Evolutionary conservation across 2,329 filamentous ascomycete species (phyloP).

Genomic region (Cyclaneusma minus): DNA sequence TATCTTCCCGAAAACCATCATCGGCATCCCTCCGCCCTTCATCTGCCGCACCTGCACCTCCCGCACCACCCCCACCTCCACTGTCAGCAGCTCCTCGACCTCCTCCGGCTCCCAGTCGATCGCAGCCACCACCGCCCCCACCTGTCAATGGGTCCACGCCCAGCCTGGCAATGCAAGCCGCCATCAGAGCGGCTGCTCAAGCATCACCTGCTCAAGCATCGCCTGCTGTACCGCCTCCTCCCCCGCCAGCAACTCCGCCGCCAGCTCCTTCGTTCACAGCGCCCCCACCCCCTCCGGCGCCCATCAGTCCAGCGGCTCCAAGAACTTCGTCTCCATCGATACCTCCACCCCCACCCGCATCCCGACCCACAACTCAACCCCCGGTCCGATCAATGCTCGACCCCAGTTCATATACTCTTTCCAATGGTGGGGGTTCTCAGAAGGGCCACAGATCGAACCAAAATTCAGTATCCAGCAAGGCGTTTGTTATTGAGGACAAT

Average conservation of each 20-base stretch:
- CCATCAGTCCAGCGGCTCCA: constrained; percentile 8
- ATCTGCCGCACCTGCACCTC: constrained; percentile 26
- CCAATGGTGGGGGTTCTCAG: constrained; percentile 37
- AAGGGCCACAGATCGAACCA: constrained; percentile 32
- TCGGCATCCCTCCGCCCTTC: constrained; percentile 22
- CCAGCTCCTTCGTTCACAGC: constrained; percentile 20
- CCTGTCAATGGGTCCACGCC: constrained; percentile 16
- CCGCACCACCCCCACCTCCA: constrained; percentile 28
- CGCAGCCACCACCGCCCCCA: no score
- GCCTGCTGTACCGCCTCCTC: constrained; percentile 20
- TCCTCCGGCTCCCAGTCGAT: constrained; percentile 21
- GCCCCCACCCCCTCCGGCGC: constrained; percentile 19
- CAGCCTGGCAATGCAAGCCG: constrained; percentile 27
- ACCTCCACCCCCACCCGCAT: constrained; percentile 21
- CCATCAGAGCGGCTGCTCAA: constrained; percentile 27
- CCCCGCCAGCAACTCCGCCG: constrained; percentile 27
- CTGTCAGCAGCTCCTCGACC: constrained; percentile 20
- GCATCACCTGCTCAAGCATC: constrained; percentile 15
- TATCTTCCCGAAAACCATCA: constrained; percentile 39
- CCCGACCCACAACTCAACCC: constrained; percentile 22
- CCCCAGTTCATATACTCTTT: constrained; percentile 60
- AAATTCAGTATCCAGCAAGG: constrained; percentile 19
- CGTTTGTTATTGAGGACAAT: constrained; percentile 52
- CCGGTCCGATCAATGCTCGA: constrained; percentile 51
- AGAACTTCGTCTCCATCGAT: constrained; percentile 8